Evolutionary conservation across 1,139 yeast genomes (phyloP).

Genomic region (Candida freyschussii): DNA sequence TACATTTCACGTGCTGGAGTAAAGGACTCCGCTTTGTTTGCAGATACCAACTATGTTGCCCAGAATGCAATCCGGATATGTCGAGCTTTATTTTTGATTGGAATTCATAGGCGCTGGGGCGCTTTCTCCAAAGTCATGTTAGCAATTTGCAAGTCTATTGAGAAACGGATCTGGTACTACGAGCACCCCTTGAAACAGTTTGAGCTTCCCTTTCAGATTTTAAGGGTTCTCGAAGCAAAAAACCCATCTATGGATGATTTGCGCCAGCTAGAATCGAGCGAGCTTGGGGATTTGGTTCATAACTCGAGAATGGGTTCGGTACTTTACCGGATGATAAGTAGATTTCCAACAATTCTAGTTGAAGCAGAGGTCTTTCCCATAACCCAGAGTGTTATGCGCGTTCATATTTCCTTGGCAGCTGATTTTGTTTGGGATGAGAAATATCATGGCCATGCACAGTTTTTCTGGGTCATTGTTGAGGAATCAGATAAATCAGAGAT

Average conservation of each 20-base stretch:
- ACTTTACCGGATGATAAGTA: conserved; percentile 54
- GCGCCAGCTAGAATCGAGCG: conserved; percentile 68
- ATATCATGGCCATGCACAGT: conserved; percentile 78
- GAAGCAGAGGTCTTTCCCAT: conserved; percentile 89
- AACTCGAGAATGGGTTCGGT: conserved; percentile 68
- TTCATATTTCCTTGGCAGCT: conserved; percentile 65
- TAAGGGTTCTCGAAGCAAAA: conserved; percentile 58
- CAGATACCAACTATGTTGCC: conserved; percentile 91
- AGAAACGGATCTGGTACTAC: conserved; percentile 80
- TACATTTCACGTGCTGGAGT: conserved; percentile 73
- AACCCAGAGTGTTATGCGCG: conserved; percentile 78
- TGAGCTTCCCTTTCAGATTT: conserved; percentile 64
- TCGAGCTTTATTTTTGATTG: conserved; percentile 82
- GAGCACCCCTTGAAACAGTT: conserved; percentile 90
- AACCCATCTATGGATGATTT: conserved; percentile 66
- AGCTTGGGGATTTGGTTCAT: conserved; percentile 86
- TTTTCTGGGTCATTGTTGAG: conserved; percentile 91
- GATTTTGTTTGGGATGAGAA: conserved; percentile 83
- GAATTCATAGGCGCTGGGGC: conserved; percentile 90
- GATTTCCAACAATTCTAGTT: conserved; percentile 70
- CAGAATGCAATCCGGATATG: conserved; percentile 93
- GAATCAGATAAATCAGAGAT: conserved; percentile 73
- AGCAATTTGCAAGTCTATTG: conserved; percentile 81
- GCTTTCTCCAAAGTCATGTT: conserved; percentile 66
- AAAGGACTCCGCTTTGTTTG: conserved; percentile 73